Conservation (phyloP, 495 filamentous ascomycete species). For the Penicillium diatomitis region DNA sequence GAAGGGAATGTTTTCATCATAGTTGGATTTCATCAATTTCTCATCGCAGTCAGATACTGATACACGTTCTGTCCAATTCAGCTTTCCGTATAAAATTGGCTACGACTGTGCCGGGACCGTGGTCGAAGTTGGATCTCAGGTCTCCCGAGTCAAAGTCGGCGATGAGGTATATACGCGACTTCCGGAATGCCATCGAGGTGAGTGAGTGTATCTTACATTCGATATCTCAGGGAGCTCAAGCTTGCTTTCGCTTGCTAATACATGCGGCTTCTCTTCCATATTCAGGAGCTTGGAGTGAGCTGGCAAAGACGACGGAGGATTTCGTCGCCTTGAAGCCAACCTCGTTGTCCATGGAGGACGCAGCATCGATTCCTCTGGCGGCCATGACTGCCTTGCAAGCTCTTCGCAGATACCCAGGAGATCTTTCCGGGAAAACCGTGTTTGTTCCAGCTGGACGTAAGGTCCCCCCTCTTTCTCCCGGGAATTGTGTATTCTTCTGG, state of each 20-base stretch:
- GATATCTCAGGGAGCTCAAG: too few relatives aligned
- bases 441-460: conserved; percentile 40
- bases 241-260: too few relatives aligned
- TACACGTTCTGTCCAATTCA: conserved; percentile 1
- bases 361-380: conserved; percentile 31
- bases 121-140: conserved; percentile 29
- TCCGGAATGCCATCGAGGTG: conserved; percentile 20
- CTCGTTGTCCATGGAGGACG: conserved; percentile 28
- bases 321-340: conserved; percentile 32
- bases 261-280: background rate
- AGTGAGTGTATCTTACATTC: background rate
- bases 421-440: conserved; percentile 44
- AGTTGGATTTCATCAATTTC: too few relatives aligned
- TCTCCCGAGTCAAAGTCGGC: conserved; percentile 36
- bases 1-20: too few relatives aligned
- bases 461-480: background rate
- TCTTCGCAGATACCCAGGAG: conserved; percentile 29
- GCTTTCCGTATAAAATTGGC: conserved; percentile 33
- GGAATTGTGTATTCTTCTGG: background rate
- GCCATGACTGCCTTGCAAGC: conserved; percentile 36
- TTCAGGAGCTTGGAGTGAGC: conserved; percentile 28
- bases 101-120: conserved; percentile 41
- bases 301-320: conserved; percentile 24
- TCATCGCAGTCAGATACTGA: too few relatives aligned
- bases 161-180: conserved; percentile 42